Conservation (phyloP, 75 land plant species). For the Selaginella tamariscina region DNA sequence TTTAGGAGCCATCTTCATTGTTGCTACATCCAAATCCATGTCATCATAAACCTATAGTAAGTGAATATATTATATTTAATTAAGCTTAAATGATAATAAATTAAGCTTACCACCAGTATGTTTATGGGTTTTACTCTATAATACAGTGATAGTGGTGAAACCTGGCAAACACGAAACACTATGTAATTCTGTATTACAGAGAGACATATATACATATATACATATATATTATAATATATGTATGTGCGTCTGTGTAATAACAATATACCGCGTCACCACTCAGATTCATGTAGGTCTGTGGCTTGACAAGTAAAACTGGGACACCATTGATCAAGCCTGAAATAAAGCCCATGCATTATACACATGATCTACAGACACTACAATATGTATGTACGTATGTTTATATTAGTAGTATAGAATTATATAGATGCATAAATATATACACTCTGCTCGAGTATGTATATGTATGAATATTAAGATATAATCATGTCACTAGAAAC, state of each 20-base stretch:
- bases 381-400: not conserved
- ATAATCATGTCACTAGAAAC: slow-evolving; percentile 16
- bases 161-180: slow-evolving; percentile 22
- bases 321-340: slow-evolving; percentile 63
- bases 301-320: slow-evolving; percentile 83
- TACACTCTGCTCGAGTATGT: not conserved
- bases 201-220: not conserved
- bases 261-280: slow-evolving; percentile 87
- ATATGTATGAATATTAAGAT: not conserved
- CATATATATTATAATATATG: not conserved
- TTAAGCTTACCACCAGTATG: slow-evolving; percentile 55
- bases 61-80: not conserved
- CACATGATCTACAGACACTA: not conserved
- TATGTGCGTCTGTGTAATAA: not conserved
- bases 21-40: slow-evolving; percentile 82
- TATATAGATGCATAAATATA: not conserved
- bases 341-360: slow-evolving; percentile 8
- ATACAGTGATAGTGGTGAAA: slow-evolving; percentile 75
- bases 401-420: not conserved
- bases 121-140: slow-evolving; percentile 69
- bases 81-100: not conserved
- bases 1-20: slow-evolving; percentile 44
- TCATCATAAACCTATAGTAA: slow-evolving; percentile 70
- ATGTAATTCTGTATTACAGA: not conserved
- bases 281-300: slow-evolving; percentile 95